Base-by-base conservation (phyloP, 306 rosid species). In the Begonia loranthoides region DNA sequence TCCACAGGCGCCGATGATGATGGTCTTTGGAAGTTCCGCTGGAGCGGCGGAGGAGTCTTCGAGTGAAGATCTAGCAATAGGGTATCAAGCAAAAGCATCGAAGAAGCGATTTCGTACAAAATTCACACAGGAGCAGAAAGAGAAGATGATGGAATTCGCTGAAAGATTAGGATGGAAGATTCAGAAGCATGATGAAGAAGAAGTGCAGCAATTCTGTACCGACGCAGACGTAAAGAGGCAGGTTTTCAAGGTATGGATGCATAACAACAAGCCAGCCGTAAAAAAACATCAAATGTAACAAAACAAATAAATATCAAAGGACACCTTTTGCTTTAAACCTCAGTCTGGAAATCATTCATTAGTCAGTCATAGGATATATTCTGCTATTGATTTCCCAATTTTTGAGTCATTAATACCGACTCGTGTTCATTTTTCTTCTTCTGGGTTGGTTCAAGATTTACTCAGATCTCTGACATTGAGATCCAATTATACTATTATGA, bases 201-300 rank as follows among this genome's bases (percentile, higher is more conserved):
- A 83, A 41, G 82, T 92, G 45, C 94, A 83, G 16, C 79, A 77
- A 55, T 87, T 92, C 71, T 92, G 96, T 57, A 54, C 81, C 15
- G 87, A 83, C 21, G 63, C 75, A 6, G 94, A 87, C 5, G 70
- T 92, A 34, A 80, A 70, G 56, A 73, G 87, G 49, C 80, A 80
- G 46, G 93, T 81, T 62, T 80, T 92, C 72, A 92, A 86, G 80
- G 96, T 92, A 19, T 92, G 96, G 96, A 92, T 92, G 96, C 96
- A 87, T 60, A 92, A 92, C 55, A 90, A 90, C 71, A 87, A 86
- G 60, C 94, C 80, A 66, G 81, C 75, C 48, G 76, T 73, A 56
- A 90, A 78, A 79, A 88, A 86, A 66, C 75, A 82, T 11, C 14
- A 43, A 9, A 0, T 10, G 47, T 43, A 19, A 51, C 15, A 15